Conservation (phyloP, 179 eudicot genomes). For the Gypsophila paniculata region DNA sequence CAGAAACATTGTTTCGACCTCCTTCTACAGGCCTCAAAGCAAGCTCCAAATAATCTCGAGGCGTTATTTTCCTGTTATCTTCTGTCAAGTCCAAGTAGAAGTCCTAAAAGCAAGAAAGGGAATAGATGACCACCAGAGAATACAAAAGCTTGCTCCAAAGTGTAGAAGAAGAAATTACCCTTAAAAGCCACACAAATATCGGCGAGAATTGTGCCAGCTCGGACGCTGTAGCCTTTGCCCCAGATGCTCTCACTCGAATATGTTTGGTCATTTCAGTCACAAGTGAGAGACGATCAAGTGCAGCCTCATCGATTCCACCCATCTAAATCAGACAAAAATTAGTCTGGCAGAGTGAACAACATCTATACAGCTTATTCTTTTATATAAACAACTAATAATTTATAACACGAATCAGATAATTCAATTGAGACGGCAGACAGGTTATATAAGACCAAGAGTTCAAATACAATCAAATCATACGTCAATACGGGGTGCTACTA, state of each 20-base stretch:
- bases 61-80: constrained; percentile 81
- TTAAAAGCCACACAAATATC: constrained; percentile 88
- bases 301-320: constrained; percentile 99
- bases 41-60: constrained; percentile 93
- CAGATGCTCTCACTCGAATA: constrained; percentile 94
- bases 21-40: constrained; percentile 88
- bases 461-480: background rate
- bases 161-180: constrained; percentile 51
- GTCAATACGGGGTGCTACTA: constrained; percentile 9
- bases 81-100: constrained; percentile 89
- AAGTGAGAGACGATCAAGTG: constrained; percentile 94
- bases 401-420: background rate
- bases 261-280: constrained; percentile 98
- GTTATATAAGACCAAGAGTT: background rate
- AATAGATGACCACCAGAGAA: background rate
- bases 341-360: background rate
- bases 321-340: constrained; percentile 43
- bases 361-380: too few relatives aligned
- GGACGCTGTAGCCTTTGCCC: constrained; percentile 76
- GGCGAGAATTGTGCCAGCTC: constrained; percentile 97
- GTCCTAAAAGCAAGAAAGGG: constrained; percentile 48
- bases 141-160: background rate
- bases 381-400: background rate
- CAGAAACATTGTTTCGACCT: constrained; percentile 58
- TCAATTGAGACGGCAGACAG: background rate